phyloP scores from a whole-genome alignment of 2,329 filamentous ascomycete genomes.

The Microcera coccophila region DNA sequence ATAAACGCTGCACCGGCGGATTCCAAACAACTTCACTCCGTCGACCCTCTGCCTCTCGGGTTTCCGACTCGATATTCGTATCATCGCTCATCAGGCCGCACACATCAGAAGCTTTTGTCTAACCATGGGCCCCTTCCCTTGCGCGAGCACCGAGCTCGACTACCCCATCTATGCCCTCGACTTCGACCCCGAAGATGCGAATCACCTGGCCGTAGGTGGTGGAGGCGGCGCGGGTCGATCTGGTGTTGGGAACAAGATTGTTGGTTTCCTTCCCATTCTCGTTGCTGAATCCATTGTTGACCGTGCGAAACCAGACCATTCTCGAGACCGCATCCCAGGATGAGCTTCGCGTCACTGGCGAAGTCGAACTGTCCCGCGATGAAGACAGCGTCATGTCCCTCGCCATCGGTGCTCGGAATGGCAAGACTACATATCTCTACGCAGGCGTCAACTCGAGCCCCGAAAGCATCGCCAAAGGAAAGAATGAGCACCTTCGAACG shows the following conservation, averaged over 20 bases:
- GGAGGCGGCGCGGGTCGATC: slow-evolving; percentile 79
- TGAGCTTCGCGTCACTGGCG: slow-evolving; percentile 61
- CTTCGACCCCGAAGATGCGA: slow-evolving; percentile 77
- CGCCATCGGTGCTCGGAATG: slow-evolving; percentile 60
- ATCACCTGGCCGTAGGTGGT: slow-evolving; percentile 75
- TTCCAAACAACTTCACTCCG: too few species aligned
- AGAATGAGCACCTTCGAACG: slow-evolving; percentile 79
- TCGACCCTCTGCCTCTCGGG: too few species aligned
- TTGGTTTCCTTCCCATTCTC: slow-evolving; percentile 39
- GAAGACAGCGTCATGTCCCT: slow-evolving; percentile 89
- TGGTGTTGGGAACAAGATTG: slow-evolving; percentile 84
- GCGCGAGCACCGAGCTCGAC: slow-evolving; percentile 63
- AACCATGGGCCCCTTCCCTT: slow-evolving; percentile 41
- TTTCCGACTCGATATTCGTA: too few species aligned
- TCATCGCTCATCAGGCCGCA: too few species aligned
- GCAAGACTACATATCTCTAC: slow-evolving; percentile 53
- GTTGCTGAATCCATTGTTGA: slow-evolving; percentile 7
- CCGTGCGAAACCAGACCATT: slow-evolving; percentile 52
- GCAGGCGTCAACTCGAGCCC: slow-evolving; percentile 83
- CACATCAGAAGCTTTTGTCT: too few species aligned
- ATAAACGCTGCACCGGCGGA: too few species aligned
- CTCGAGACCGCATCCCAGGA: slow-evolving; percentile 66
- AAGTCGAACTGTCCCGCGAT: slow-evolving; percentile 73
- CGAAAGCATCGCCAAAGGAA: slow-evolving; percentile 66
- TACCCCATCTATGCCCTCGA: slow-evolving; percentile 86